A percentile compares a stretch with the other conserved stretches of the same genome.
These are phyloP conservation scores for Candida caryicola DNA, from an alignment of 805 yeast species.

Conservation along the genomic window DNA sequence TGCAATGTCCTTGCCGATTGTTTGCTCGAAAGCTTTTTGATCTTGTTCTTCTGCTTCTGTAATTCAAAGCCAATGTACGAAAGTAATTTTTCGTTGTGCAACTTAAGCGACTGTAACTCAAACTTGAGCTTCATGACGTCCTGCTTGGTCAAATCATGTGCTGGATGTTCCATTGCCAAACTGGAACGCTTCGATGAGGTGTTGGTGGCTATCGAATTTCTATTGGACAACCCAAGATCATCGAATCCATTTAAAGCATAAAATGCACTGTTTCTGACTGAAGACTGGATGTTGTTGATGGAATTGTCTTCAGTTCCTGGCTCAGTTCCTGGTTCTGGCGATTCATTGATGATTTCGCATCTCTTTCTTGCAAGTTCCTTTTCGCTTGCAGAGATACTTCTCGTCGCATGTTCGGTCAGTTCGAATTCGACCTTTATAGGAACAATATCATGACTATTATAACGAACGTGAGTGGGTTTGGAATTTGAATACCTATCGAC, in stretches of 20 bases:
- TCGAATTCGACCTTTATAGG: conserved; percentile 46
- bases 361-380: conserved; percentile 11
- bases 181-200: conserved; percentile 35
- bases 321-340: conserved; percentile 9
- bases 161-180: conserved; percentile 19
- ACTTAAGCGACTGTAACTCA: conserved; percentile 50
- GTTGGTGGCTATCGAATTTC: conserved; percentile 15
- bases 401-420: conserved; percentile 12
- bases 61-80: conserved; percentile 57
- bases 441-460: conserved; percentile 41
- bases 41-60: conserved; percentile 46
- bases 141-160: conserved; percentile 36
- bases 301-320: conserved; percentile 2
- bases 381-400: conserved; percentile 31
- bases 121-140: conserved; percentile 51
- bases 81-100: conserved; percentile 55
- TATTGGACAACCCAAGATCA: conserved; percentile 5
- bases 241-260: conserved; percentile 28
- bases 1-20: conserved; percentile 27
- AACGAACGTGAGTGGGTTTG: conserved; percentile 36
- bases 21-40: conserved; percentile 37
- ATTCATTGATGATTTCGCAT: conserved; percentile 15
- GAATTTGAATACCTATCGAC: conserved; percentile 27
- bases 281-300: not conserved
- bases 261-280: conserved; percentile 25